Percentiles rank a stretch among this genome's conserved stretches.
These are phyloP conservation scores for Globisporangium cystogenes DNA, from an alignment of 352 stramenopile genomes.

Conservation along the genomic window DNA sequence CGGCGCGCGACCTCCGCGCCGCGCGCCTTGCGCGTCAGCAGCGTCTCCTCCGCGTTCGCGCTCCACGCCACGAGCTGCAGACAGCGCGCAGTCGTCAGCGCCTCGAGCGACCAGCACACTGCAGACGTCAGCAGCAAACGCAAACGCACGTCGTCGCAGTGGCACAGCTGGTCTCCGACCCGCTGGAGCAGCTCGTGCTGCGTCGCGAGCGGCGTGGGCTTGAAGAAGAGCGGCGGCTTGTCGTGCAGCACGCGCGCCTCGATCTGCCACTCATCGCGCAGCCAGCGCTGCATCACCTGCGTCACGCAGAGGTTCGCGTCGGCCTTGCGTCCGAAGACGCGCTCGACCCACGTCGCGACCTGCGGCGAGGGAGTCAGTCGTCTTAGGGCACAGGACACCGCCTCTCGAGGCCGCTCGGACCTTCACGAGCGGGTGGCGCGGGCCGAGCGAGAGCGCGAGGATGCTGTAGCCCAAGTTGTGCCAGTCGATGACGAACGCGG, in stretches of 20 bases:
- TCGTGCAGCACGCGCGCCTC: conserved; percentile 91
- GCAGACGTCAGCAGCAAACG: background rate
- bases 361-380: conserved; percentile 14
- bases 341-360: conserved; percentile 81
- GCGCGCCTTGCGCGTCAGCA: conserved; percentile 43
- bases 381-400: too few relatives aligned
- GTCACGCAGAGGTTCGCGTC: conserved; percentile 97
- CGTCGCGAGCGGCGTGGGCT: conserved; percentile 66
- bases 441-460: conserved; percentile 75
- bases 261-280: conserved; percentile 89
- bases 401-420: conserved; percentile 23
- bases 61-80: conserved; percentile 30
- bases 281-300: conserved; percentile 92
- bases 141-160: conserved; percentile 65
- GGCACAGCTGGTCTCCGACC: conserved; percentile 61
- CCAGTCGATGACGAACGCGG: conserved; percentile 98
- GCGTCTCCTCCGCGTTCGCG: conserved; percentile 37
- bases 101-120: too few relatives aligned
- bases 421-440: conserved; percentile 64
- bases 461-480: conserved; percentile 99
- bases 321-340: conserved; percentile 87
- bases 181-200: conserved; percentile 89
- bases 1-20: conserved; percentile 33
- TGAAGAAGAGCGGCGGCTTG: conserved; percentile 93
- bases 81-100: background rate